Evolutionary conservation across 331 rosid genomes (phyloP).

Genomic region (Malus hybrid): DNA sequence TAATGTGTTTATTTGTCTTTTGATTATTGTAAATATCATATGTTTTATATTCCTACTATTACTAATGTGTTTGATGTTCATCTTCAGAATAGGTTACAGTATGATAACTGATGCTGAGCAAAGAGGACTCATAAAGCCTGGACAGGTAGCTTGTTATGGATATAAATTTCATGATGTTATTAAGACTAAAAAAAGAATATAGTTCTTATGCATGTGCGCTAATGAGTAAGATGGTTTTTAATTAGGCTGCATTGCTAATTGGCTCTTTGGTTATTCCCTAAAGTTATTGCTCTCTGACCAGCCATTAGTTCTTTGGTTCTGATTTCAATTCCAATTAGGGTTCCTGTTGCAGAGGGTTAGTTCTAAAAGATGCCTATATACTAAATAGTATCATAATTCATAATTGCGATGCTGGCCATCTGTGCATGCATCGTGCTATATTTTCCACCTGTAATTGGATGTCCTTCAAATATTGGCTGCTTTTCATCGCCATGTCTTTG

Average conservation of each 20-base stretch:
- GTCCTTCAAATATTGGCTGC: neutral
- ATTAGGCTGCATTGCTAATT: neutral
- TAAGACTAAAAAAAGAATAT: too few relatives aligned
- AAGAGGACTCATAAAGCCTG: constrained; percentile 80
- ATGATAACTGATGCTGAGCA: constrained; percentile 94
- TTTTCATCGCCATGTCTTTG: neutral
- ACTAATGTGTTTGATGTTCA: constrained; percentile 12
- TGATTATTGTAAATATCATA: constrained; percentile 1
- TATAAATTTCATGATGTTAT: neutral
- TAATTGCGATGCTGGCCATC: neutral
- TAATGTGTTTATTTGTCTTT: neutral
- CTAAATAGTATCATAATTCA: neutral
- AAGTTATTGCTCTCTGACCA: neutral
- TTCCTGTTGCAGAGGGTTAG: neutral
- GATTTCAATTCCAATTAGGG: neutral
- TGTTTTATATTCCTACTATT: neutral
- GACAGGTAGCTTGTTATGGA: constrained; percentile 54
- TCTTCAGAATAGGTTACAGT: constrained; percentile 85
- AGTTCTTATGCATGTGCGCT: neutral
- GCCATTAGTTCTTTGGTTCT: neutral
- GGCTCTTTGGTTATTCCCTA: neutral
- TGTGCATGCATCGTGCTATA: neutral
- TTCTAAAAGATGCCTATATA: neutral
- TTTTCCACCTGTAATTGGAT: neutral
- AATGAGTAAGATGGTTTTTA: neutral